Base-by-base conservation (phyloP, 306 rosid genomes). In the Sphenostylis stenocarpa region DNA sequence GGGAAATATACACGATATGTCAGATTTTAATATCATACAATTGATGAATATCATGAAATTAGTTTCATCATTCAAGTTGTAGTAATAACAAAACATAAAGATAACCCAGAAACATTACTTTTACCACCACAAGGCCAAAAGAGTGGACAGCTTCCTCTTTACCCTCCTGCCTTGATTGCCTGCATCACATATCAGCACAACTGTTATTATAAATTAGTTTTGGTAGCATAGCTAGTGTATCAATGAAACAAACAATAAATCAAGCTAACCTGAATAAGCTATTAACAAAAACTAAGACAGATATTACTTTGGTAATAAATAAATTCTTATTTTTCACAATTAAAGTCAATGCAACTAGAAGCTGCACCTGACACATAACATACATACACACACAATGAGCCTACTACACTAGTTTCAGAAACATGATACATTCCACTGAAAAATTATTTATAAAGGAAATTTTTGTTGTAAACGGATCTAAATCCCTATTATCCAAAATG, bases 71-170 rank as follows among this genome's bases (percentile, higher is more conserved):
- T 58, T 56, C 34, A 28, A 58, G 19, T 58, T 58, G 65, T 28
- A 26, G 38, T 26, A 28, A 28, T 9, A 58, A 38, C 38, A 56
- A n/a, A 38, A 49, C 76, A 62, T 72, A 70, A 38, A 58, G 79
- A 65, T 70, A 72, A 64, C 65, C 62, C 70, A 14, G 70, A 81
- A 28, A 58, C 39, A 26, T 13, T 26, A 24, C 34, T 56, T 38
- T 56, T 13, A 58, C 65, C 45, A 52, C 69, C 17, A 73, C 70
- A 73, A 86, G 70, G 62, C 82, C 82, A 69, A 79, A 41, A 44
- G 58, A 41, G 76, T 62, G 41, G 75, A 68, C 87, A 85, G 81
- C 81, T 71, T 79, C 84, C 84, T 39, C 67, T 73, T 56, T 20
- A 61, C 86, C 84, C 21, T 48, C 91, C 88, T 2, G 38, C 39